phyloP scores from a whole-genome alignment of 352 stramenopile genomes.

The Thraustochytrium sp. region DNA sequence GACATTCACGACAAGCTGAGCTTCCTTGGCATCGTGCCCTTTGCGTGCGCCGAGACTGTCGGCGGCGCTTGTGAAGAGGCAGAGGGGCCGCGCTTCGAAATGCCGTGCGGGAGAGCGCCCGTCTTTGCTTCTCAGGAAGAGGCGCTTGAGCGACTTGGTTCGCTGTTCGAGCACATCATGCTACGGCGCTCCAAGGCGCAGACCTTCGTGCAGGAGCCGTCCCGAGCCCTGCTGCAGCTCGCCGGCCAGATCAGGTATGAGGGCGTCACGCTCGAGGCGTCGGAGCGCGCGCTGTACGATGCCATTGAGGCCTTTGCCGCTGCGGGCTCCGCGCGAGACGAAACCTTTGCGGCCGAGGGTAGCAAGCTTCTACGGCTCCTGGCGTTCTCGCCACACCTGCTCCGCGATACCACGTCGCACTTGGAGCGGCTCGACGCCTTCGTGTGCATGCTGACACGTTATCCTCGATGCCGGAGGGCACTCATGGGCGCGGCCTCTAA shows the following conservation, averaged over 20 bases:
- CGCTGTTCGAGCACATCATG: background rate
- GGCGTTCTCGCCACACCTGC: no score
- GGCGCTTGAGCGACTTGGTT: background rate
- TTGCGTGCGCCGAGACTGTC: background rate
- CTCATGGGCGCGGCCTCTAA: background rate
- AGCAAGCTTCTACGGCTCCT: no score
- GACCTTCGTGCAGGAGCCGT: background rate
- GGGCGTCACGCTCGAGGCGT: background rate
- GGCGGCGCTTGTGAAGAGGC: slow-evolving; percentile 39
- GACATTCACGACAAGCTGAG: slow-evolving; percentile 57
- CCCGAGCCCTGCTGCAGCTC: background rate
- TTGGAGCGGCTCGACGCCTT: no score
- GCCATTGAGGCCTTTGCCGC: no score
- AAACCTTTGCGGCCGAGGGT: no score
- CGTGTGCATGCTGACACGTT: no score
- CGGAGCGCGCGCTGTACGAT: background rate
- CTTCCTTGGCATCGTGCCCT: slow-evolving; percentile 56
- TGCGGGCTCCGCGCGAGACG: no score
- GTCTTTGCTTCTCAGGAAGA: no score
- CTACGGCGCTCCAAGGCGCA: slow-evolving; percentile 28
- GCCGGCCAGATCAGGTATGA: background rate
- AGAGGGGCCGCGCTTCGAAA: background rate
- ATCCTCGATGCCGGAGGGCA: background rate
- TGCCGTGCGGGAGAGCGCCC: background rate
- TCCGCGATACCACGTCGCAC: no score